Base-by-base conservation (phyloP, 306 rosid species). In the Canavalia gladiata region DNA sequence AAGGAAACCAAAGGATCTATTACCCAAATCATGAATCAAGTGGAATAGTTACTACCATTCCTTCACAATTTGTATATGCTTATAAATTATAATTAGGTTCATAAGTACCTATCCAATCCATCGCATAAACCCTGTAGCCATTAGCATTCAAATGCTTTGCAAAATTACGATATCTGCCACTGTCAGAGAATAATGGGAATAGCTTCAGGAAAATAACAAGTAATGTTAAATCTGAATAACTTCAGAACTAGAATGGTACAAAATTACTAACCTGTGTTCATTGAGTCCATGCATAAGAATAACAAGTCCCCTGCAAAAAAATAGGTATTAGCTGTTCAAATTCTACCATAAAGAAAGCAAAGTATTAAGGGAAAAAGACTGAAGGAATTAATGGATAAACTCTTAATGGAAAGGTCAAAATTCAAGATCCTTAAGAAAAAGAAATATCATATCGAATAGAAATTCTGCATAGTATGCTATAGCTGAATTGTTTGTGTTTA, bases 101-200 rank as follows among this genome's bases (percentile, higher is more conserved):
- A 33, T 35, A 81, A 96, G 86, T 85, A 95, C 99, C 99, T 86
- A 90, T 86, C 99, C 99, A 95, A 83, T 95, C 99, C 94, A 95
- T 93, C 50, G 90, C 99, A 56, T 91, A 93, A 83, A 90, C 98
- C 89, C 90, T 95, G 79, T 58, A 95, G 77, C 98, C 97, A 81
- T 87, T 87, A 54, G 89, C 91, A 87, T 91, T 95, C 78, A 95
- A 85, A 81, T 81, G 85, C 90, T 91, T 95, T 46, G 98, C 98
- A 85, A 93, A 93, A 79, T 87, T 78, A 79, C 31, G 65, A 79
- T 95, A 95, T 76, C 99, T 88, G 67, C 98, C 90, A 82, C 99
- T 95, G 92, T 81, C 42, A 64, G 18, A 74, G 69, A 50, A 81
- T 65, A 69, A 82, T 31, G 65, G 30, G 83, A 49, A 79, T 34